Base-by-base conservation (phyloP, 495 filamentous ascomycete species). In the Aspergillus kassunensis region DNA sequence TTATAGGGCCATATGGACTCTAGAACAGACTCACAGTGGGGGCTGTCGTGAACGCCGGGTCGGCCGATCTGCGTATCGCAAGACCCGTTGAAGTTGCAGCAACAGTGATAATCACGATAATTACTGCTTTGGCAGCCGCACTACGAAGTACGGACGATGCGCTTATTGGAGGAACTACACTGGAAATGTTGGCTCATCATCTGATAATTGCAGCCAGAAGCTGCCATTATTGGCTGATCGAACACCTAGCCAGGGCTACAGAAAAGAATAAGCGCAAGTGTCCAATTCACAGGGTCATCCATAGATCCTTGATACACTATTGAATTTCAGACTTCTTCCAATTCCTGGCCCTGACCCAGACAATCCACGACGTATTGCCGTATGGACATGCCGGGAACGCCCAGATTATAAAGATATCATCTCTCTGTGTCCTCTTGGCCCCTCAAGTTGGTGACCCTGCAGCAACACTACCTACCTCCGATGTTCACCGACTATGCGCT, bases 61-160 rank as follows among this genome's bases (percentile, higher is more conserved):
- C 57, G 39, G 20, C 56, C 50, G 49, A 63, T 69, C 60, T 62
- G 35, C 62, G 58, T 67, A 63, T 62, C 48, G 46, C 33, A 37
- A 18, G 51, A 48, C 33, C 33, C 24, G 13, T 11, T 33, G 33
- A 20, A 36, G 16, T 18, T 42, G 51, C 33, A 37, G 39, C 49
- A 46, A 41, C 54, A 52, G 41, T 23, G 36, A 46, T 29, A 16
- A n/a, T 68, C 67, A 60, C 63, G 24, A 33, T 25, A 59, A 30
- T 40, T 63, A 36, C 67, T 57, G 47, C 23, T 56, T 65, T 57
- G 10, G 60, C 30, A 6, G 30, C 10, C 10, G 21, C 27, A 45
- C 57, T 49, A 53, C 25, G 37, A 33, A 37, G 53, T 30, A 40
- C 20, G 11, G 18, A 12, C 37, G 20, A 21, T 20, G 25, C 47